Evolutionary conservation across 352 stramenopile species (phyloP).

Genomic region (Pythium grandisporangium): DNA sequence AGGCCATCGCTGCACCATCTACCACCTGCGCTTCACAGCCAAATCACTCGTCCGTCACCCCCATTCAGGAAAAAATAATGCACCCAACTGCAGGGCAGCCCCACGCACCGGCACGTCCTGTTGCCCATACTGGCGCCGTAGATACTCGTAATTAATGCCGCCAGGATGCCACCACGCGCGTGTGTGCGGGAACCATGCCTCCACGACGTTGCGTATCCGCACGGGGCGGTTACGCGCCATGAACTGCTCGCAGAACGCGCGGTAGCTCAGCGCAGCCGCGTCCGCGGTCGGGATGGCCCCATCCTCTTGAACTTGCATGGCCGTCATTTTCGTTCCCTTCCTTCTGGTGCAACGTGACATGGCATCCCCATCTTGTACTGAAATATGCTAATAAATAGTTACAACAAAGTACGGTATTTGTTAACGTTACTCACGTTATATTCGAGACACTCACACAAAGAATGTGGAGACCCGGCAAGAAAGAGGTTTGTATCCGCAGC

Average conservation of each 20-base stretch:
- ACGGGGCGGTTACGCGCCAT: constrained; percentile 63
- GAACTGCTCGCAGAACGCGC: constrained; percentile 62
- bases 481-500: too few species aligned
- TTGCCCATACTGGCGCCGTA: constrained; percentile 35
- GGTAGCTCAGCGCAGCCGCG: constrained; percentile 42
- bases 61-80: neutral
- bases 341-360: too few species aligned
- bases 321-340: too few species aligned
- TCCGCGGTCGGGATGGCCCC: too few species aligned
- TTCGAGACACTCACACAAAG: too few species aligned
- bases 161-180: constrained; percentile 6
- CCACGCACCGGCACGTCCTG: constrained; percentile 35
- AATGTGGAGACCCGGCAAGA: too few species aligned
- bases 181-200: constrained; percentile 20
- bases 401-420: too few species aligned
- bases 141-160: constrained; percentile 29
- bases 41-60: neutral
- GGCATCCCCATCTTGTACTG: too few species aligned
- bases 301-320: too few species aligned
- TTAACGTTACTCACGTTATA: too few species aligned
- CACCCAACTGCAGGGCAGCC: neutral
- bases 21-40: constrained; percentile 26
- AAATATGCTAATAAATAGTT: too few species aligned
- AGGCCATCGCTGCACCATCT: constrained; percentile 45
- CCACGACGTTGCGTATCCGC: constrained; percentile 47